Percentiles rank a stretch among this genome's conserved stretches.
These are phyloP conservation scores for Oemleria cerasiformis DNA, from an alignment of 306 rosid species.

Conservation along the genomic window DNA sequence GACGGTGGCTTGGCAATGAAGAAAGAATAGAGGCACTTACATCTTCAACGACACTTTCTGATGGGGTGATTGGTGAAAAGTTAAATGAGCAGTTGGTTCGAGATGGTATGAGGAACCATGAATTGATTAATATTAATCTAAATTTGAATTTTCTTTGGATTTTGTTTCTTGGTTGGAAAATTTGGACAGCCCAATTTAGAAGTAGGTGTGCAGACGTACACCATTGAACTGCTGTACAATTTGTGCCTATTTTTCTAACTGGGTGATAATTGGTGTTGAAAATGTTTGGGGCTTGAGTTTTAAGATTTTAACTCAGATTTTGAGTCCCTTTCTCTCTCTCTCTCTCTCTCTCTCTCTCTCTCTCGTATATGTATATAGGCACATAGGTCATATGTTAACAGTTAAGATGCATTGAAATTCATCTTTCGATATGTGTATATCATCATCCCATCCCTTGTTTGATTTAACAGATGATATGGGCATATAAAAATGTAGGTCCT, in stretches of 20 bases:
- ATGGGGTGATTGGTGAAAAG: conserved; percentile 64
- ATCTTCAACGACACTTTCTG: conserved; percentile 43
- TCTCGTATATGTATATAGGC: too few species aligned
- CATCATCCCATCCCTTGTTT: too few species aligned
- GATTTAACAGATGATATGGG: too few species aligned
- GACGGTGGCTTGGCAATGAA: conserved; percentile 85
- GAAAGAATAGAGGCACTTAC: conserved; percentile 64
- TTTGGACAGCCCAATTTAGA: background rate
- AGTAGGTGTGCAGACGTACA: too few species aligned
- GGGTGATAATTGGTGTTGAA: background rate
- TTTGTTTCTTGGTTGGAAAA: background rate
- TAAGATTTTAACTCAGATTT: background rate
- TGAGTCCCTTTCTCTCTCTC: too few species aligned
- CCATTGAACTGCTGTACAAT: background rate
- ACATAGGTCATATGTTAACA: too few species aligned
- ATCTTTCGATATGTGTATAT: too few species aligned
- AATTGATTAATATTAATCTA: background rate
- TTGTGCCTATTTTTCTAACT: background rate
- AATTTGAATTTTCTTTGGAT: background rate
- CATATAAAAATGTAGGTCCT: too few species aligned
- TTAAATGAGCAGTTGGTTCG: conserved; percentile 79
- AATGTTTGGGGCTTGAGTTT: background rate
- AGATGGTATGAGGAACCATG: conserved; percentile 59
- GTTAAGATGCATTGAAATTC: too few species aligned
- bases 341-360: too few species aligned